These are phyloP conservation scores for Aspergillus cejpii DNA, from an alignment of 2,329 filamentous ascomycete species.

Conservation along the genomic window DNA sequence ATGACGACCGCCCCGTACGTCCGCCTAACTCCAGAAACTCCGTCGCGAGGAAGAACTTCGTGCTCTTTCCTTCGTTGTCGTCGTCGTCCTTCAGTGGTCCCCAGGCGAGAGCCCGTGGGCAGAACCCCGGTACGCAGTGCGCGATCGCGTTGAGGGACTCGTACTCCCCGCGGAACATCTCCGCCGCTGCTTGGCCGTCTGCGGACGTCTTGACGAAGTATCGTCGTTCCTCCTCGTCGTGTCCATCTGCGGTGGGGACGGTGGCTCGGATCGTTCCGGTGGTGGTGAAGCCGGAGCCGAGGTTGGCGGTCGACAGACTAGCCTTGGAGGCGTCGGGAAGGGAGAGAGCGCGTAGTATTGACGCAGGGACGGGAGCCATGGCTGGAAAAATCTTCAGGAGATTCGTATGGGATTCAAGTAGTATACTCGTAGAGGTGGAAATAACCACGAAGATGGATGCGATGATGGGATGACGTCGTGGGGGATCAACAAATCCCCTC, in stretches of 20 bases:
- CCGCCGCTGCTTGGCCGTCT: slow-evolving; percentile 28
- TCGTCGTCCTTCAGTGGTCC: slow-evolving; percentile 47
- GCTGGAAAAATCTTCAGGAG: neutral
- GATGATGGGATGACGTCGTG: slow-evolving; percentile 7
- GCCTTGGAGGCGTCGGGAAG: slow-evolving; percentile 32
- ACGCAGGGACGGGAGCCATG: slow-evolving; percentile 29
- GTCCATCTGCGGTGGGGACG: slow-evolving; percentile 18
- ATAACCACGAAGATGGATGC: too few species aligned
- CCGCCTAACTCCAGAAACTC: slow-evolving; percentile 67
- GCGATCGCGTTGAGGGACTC: slow-evolving; percentile 78
- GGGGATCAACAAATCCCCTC: slow-evolving; percentile 4
- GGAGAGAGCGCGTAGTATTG: slow-evolving; percentile 36
- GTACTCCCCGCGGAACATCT: slow-evolving; percentile 61
- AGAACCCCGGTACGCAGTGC: slow-evolving; percentile 62
- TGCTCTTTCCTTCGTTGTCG: slow-evolving; percentile 33
- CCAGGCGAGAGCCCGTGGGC: slow-evolving; percentile 67
- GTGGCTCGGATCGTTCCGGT: slow-evolving; percentile 37
- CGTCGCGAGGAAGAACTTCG: slow-evolving; percentile 55
- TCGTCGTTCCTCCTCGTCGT: slow-evolving; percentile 22
- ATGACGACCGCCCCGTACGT: slow-evolving; percentile 46
- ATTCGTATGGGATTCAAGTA: too few species aligned
- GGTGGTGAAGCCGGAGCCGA: slow-evolving; percentile 42
- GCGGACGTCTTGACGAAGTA: slow-evolving; percentile 40
- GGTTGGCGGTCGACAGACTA: slow-evolving; percentile 32
- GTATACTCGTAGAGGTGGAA: too few species aligned